Evolutionary conservation across 129 eudicot genomes (phyloP), one percentile per base, ranked within the genome.

Genomic region (Mikania micrantha): DNA sequence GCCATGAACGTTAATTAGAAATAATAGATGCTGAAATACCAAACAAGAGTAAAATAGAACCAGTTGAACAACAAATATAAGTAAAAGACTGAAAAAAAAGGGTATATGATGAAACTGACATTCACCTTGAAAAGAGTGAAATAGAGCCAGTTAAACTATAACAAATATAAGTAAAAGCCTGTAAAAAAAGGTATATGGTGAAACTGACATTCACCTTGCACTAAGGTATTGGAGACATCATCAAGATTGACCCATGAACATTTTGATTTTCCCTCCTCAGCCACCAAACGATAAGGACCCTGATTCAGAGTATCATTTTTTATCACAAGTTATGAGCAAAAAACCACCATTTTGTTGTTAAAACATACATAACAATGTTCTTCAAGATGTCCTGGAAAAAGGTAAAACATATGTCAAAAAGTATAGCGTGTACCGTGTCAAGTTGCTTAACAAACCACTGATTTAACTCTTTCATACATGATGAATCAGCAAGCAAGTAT

Each of bases 241-340:
- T 89, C 90, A 71, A 93, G 84, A 69, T 84, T 89, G 81, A 93
- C 95, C 88, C 95, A 83, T 60, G 93, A 84, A 77, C 96, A 86
- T 75, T 93, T 93, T 48, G 99, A 85, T 81, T 93, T 93, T 5
- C 98, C 98, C 84, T 88, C 96, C 75, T 92, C 96, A 21, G 91
- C 98, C 70, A 92, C 98, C 74, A 88, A 77, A 31, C 95, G 91
- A 29, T 82, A 88, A 64, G 96, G 98, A 73, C 93, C 96, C 98
- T 92, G 73, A 82, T 48, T 56, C 53, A 54, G 67, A 17, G 53
- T 17, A 49, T 21, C 41, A 50, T 31, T 7, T 59, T 69, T 6
- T 67, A 34, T 49, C 15, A 32, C 12, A 17, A 69, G 20, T 38
- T 12, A 75, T 66, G 59, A 49, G 68, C n/a, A 4, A 52, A 22